Evolutionary conservation across 23 red algal genomes (phyloP), one percentile per base, ranked within the genome.

Genomic region (Chondrus crispus): DNA sequence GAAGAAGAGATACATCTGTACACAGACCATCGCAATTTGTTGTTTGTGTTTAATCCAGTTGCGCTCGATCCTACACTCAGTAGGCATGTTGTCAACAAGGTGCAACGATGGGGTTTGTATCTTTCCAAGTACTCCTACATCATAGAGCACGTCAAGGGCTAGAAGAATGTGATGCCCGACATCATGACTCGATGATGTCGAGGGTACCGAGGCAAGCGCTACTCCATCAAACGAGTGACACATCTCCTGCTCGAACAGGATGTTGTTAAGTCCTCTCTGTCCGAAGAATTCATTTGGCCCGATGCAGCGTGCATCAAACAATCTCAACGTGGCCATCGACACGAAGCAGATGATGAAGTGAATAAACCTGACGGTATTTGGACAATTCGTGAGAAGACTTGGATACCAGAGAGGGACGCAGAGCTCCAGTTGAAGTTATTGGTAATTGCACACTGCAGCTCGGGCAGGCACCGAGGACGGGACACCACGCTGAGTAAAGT

Each of bases 91-190:
- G 18, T 74, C 28, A 58, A 24, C 13, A 88, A 86, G 74, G 84
- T 88, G 2, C 84, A 88, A 57, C 14, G 66, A 42, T 74, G 84
- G 84, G 68, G 32, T 57, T n/a, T 88, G 3, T 60, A 30, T 88
- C 47, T 88, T 24, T 74, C 84, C 63, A 3, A 74, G 66, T 88
- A 57, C 44, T 3, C 2, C 2, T 88, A 57, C 35, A 58, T 39
- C 4, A 52, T 88, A 28, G 3, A 57, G 18, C 84, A 88, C 28
- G 14, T 88, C 7, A 3, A 11, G 30, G 84, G 42, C 2, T 28
- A 57, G 26, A 19, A 8, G 5, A 74, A 88, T 58, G 14, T 50
- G 2, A 54, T 73, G 55, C 63, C 84, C 4, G 62, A 75, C 37
- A 73, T 88, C 28, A 12, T 88, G 26, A 33, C 62, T 29, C 33